Base-by-base conservation (phyloP, 2,329 filamentous ascomycete genomes). In the Colletotrichum zoysiae region DNA sequence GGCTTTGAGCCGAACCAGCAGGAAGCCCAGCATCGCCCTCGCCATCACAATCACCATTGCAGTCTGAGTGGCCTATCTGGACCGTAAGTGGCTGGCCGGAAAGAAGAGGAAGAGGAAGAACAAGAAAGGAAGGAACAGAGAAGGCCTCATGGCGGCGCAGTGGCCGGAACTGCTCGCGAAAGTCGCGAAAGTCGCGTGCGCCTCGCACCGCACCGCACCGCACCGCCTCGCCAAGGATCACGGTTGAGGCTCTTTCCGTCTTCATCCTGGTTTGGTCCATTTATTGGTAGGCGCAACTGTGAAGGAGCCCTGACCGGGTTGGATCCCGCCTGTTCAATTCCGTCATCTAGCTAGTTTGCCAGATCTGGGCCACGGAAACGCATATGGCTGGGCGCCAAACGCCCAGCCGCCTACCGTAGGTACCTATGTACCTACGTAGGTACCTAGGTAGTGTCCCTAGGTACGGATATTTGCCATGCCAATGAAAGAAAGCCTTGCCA, bases 311-410 rank as follows among this genome's bases (percentile, higher is more conserved):
- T 44, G 51, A 48, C 58, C 35, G 58, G 68, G 58, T 63, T 63
- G 58, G 68, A 33, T 4, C 53, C 59, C 53, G 53, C 50, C 48
- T 60, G 59, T 42, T 40, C 59, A 16, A 48, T 64, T 64, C 55
- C 53, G 18, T 56, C 44, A 40, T 50, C 69, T 59, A 51, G 14
- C 12, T 40, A 40, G 30, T 40, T 11, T 40, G 38, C 65, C 30
- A 69, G 69, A 69, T 69, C 58, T 69, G 65, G 65, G 35, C 58
- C 12, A 46, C 16, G 38, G 58, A 71, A 69, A 71, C 65, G 51
- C 42, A 57, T 44, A 57, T 55, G 30, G 57, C 68, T 71, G 57
- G 68, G 68, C 68, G 40, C 14, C 20, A 58, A 62, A 58, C 65
- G 65, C 69, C 53, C 44, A 71, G 69, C 40, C 48, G 40, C 48